Percentiles rank a stretch among this genome's conserved stretches.
phyloP scores from a whole-genome alignment of 2,329 filamentous ascomycete species.

The Phyllosticta paracitricarpa region DNA sequence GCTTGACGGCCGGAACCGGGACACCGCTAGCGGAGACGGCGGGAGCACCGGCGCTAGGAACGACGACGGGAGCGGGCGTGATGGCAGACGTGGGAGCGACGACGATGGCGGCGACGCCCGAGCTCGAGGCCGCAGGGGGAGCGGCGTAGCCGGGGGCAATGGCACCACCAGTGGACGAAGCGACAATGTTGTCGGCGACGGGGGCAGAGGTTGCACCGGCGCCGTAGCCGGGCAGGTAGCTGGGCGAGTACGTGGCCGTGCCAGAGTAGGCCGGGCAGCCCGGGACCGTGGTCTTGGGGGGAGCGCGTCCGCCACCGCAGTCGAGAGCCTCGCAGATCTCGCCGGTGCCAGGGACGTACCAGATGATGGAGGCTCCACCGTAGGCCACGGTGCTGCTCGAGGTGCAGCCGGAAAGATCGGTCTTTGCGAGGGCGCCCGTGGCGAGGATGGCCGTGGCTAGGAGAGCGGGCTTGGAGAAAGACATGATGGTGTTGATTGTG shows the following conservation, averaged over 20 bases:
- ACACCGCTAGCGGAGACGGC: constrained; percentile 1
- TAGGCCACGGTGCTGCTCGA: constrained; percentile 23
- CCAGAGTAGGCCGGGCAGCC: constrained; percentile 49
- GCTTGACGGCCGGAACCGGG: neutral
- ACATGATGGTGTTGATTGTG: neutral
- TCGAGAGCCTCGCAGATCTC: constrained; percentile 56
- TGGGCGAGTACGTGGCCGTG: constrained; percentile 45
- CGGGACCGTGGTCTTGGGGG: constrained; percentile 53
- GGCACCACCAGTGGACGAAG: neutral
- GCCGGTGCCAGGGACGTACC: constrained; percentile 53
- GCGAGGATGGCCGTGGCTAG: constrained; percentile 22
- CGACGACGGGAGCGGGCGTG: constrained; percentile 3
- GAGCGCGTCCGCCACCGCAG: constrained; percentile 57
- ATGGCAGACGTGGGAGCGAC: constrained; percentile 3
- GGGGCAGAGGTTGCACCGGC: neutral
- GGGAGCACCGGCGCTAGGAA: constrained; percentile 6
- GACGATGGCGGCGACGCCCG: constrained; percentile 1
- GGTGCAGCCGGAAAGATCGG: constrained; percentile 37
- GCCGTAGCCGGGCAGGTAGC: constrained; percentile 34
- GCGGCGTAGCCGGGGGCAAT: neutral
- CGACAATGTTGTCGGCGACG: neutral
- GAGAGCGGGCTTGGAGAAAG: constrained; percentile 13
- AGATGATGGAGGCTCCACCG: constrained; percentile 42
- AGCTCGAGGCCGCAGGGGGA: constrained; percentile 1
- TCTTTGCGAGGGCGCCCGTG: constrained; percentile 23